Conservation (phyloP, 371 early-diverging fungal species). For the Quaeritorhiza haematococci region DNA sequence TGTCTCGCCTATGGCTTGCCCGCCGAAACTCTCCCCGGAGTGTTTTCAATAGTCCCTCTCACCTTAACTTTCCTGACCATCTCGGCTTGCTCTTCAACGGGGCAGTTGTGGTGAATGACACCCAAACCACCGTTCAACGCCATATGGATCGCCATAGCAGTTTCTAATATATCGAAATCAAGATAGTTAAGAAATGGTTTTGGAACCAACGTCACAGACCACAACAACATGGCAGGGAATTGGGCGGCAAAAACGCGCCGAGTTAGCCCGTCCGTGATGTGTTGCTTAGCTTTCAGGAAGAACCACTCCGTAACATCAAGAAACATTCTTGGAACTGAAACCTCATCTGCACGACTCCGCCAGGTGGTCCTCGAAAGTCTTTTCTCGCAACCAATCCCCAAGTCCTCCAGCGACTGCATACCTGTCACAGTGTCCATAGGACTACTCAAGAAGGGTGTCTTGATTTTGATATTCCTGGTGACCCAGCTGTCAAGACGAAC, state of each 20-base stretch:
- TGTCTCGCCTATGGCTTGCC: too few relatives aligned
- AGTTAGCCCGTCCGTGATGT: too few relatives aligned
- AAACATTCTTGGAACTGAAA: too few relatives aligned
- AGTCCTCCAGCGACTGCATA: too few relatives aligned
- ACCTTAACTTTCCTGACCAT: constrained; percentile 92
- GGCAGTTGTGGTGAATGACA: constrained; percentile 96
- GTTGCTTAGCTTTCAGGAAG: too few relatives aligned
- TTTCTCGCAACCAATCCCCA: too few relatives aligned
- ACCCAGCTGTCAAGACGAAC: constrained; percentile 71
- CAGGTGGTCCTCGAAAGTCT: too few relatives aligned
- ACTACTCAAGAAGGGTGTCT: constrained; percentile 87
- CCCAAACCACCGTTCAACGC: constrained; percentile 95
- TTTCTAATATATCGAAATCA: constrained; percentile 44
- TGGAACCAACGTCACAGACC: background rate
- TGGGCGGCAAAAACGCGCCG: background rate
- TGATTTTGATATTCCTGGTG: constrained; percentile 80
- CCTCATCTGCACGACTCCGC: too few relatives aligned
- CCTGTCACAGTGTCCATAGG: constrained; percentile 97
- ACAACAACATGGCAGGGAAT: background rate
- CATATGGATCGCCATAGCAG: constrained; percentile 95
- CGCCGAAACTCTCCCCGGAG: too few relatives aligned
- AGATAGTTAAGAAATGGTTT: background rate
- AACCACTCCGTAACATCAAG: too few relatives aligned
- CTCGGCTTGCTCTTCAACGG: constrained; percentile 87
- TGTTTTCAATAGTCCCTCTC: background rate